Evolutionary conservation across 257 asterid genomes (phyloP).

Genomic region (Ilex aquifolium): DNA sequence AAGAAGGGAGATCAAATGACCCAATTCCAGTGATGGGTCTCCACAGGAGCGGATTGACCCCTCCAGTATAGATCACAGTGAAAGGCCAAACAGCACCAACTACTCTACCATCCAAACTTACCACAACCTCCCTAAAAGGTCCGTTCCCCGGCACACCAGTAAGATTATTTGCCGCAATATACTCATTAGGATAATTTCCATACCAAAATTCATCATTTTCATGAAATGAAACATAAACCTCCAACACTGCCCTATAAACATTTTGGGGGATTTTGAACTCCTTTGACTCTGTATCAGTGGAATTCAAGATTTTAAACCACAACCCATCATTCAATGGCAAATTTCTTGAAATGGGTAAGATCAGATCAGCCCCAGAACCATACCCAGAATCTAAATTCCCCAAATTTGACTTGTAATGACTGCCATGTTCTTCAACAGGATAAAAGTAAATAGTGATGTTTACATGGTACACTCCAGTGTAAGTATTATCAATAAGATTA

Average conservation of each 20-base stretch:
- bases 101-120: slow-evolving; percentile 35
- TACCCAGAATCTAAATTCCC: slow-evolving; percentile 8
- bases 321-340: slow-evolving; percentile 62
- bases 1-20: slow-evolving; percentile 69
- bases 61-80: slow-evolving; percentile 74
- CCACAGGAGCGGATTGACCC: slow-evolving; percentile 74
- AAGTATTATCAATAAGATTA: slow-evolving; percentile 49
- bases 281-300: slow-evolving; percentile 34
- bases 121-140: slow-evolving; percentile 69
- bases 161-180: slow-evolving; percentile 34
- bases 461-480: slow-evolving; percentile 75
- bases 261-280: slow-evolving; percentile 52
- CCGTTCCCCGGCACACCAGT: slow-evolving; percentile 49
- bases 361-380: slow-evolving; percentile 49
- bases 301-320: slow-evolving; percentile 66
- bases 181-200: slow-evolving; percentile 58
- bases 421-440: slow-evolving; percentile 26
- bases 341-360: slow-evolving; percentile 56
- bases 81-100: slow-evolving; percentile 78
- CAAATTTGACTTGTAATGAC: slow-evolving; percentile 2
- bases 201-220: slow-evolving; percentile 83
- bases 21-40: slow-evolving; percentile 70
- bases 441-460: slow-evolving; percentile 55
- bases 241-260: slow-evolving; percentile 56
- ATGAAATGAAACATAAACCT: slow-evolving; percentile 71